Evolutionary conservation across 805 yeast genomes (phyloP).

Genomic region (Spathaspora gorwiae): DNA sequence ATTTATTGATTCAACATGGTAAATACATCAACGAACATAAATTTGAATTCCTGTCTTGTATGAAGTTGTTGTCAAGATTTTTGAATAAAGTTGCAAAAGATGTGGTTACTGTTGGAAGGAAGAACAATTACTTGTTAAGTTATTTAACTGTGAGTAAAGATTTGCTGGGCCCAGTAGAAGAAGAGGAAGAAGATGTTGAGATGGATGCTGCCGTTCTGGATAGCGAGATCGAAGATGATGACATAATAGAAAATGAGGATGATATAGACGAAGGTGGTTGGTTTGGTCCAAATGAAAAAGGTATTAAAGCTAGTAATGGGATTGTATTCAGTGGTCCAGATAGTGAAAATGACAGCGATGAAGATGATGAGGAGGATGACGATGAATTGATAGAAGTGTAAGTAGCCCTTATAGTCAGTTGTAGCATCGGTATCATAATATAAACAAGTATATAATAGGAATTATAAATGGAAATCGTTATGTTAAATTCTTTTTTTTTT

Average conservation of each 20-base stretch:
- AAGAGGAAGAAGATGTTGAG: constrained; percentile 19
- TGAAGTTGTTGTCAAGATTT: constrained; percentile 72
- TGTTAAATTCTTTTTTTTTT: too few relatives aligned
- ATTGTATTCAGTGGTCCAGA: constrained; percentile 8
- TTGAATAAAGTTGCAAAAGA: constrained; percentile 72
- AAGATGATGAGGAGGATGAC: constrained; percentile 8
- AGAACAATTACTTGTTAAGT: constrained; percentile 50
- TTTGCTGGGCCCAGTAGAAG: constrained; percentile 13
- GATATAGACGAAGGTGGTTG: constrained; percentile 30
- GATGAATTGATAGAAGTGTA: constrained; percentile 8
- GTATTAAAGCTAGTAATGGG: constrained; percentile 9
- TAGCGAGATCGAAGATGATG: constrained; percentile 25
- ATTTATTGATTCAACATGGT: constrained; percentile 70
- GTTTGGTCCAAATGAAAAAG: constrained; percentile 23
- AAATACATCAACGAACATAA: constrained; percentile 59
- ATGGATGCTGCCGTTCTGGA: constrained; percentile 8
- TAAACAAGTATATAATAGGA: background rate
- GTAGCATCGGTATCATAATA: background rate
- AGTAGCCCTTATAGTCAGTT: background rate
- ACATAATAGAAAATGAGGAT: constrained; percentile 27
- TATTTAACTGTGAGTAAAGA: constrained; percentile 40
- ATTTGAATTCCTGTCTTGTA: constrained; percentile 56
- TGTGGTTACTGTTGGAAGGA: constrained; percentile 49
- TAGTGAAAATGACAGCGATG: constrained; percentile 7
- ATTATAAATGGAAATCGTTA: too few relatives aligned